Conservation (phyloP, 2,329 filamentous ascomycete species). For the Periconia sp. region DNA sequence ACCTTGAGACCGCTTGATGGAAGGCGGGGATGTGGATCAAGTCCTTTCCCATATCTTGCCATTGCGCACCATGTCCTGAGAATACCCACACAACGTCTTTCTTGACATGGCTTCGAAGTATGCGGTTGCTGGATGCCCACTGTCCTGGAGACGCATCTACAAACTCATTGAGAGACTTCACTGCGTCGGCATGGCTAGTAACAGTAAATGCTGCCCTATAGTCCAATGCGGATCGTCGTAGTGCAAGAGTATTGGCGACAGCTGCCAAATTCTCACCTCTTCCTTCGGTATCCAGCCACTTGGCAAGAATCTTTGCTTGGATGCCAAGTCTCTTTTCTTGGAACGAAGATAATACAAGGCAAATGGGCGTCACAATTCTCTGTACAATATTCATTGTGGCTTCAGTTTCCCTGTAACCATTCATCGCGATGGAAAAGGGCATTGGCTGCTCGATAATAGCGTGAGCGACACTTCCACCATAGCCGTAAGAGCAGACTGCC, state of each 20-base stretch:
- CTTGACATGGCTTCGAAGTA: conserved; percentile 14
- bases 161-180: conserved; percentile 21
- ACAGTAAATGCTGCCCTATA: conserved; percentile 35
- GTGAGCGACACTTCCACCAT: conserved; percentile 52
- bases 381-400: no score
- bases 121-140: conserved; percentile 13
- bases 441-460: conserved; percentile 47
- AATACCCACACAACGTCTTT: conserved; percentile 47
- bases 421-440: no score
- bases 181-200: conserved; percentile 23
- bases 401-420: no score
- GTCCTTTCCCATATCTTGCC: conserved; percentile 49
- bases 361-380: no score
- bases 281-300: conserved; percentile 31
- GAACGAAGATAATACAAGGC: conserved; percentile 36
- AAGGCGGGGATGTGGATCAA: conserved; percentile 37
- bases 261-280: conserved; percentile 16
- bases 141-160: conserved; percentile 12
- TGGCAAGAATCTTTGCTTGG: conserved; percentile 23
- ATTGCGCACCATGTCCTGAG: conserved; percentile 54
- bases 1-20: conserved; percentile 21
- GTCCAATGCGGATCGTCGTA: conserved; percentile 42
- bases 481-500: conserved; percentile 55
- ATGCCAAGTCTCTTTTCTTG: conserved; percentile 38
- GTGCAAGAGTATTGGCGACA: conserved; percentile 34